Conservation (phyloP, 345 rosid genomes). For the Orychophragmus violaceus region DNA sequence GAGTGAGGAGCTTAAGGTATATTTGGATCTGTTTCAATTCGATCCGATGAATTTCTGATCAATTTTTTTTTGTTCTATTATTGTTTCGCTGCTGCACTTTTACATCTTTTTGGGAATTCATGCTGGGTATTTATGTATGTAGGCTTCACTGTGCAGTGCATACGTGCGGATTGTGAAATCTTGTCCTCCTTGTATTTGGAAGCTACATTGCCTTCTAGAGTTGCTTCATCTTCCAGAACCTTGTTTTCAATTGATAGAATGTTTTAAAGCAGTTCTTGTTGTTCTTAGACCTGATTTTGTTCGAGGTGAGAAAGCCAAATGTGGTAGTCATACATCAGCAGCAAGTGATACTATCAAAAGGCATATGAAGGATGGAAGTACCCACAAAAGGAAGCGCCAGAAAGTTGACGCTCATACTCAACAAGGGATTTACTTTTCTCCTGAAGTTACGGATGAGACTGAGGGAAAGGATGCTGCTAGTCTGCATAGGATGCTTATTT, state of each 20-base stretch:
- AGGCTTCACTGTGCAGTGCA: conserved; percentile 78
- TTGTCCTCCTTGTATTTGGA: conserved; percentile 82
- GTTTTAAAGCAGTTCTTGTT: conserved; percentile 56
- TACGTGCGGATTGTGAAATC: conserved; percentile 61
- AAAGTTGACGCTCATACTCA: conserved; percentile 45
- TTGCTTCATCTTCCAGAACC: conserved; percentile 64
- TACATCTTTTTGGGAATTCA: neutral
- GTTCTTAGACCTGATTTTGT: conserved; percentile 50
- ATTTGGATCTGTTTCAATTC: conserved; percentile 6
- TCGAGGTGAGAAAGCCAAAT: conserved; percentile 37
- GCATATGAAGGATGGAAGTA: conserved; percentile 36
- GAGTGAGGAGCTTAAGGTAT: conserved; percentile 89
- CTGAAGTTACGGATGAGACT: conserved; percentile 34
- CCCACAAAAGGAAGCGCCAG: conserved; percentile 48
- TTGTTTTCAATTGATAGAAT: conserved; percentile 58
- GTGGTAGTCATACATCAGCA: conserved; percentile 24
- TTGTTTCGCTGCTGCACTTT: neutral
- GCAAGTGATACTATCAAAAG: conserved; percentile 44
- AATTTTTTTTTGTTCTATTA: neutral
- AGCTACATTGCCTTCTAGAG: conserved; percentile 56
- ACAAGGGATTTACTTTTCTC: conserved; percentile 31
- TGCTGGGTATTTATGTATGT: conserved; percentile 16
- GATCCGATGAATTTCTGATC: conserved; percentile 3
- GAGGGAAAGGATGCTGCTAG: conserved; percentile 50
- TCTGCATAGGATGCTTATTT: conserved; percentile 45